A percentile compares a stretch with the other conserved stretches of the same genome.
These are phyloP conservation scores for Mucor irregularis DNA, from an alignment of 371 early-diverging fungal genomes.

Conservation along the genomic window DNA sequence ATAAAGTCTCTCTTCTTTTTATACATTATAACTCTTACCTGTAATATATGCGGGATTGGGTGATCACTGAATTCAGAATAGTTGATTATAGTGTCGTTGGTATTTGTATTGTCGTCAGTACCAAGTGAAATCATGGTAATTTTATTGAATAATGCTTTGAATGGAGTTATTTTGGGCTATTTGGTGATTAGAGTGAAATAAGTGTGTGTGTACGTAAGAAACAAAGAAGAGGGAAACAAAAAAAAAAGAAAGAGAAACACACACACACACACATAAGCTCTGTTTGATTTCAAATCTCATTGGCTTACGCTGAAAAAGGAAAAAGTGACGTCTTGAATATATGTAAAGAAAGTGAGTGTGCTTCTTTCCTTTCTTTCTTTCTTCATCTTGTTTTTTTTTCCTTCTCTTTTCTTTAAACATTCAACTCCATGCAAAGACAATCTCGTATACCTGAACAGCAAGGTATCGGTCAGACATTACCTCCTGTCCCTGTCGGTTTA, in stretches of 20 bases:
- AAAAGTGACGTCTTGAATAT: conserved; percentile 1
- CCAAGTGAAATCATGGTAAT: conserved; percentile 21
- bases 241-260: background rate
- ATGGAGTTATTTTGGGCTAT: too few species aligned
- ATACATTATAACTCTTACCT: conserved; percentile 14
- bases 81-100: conserved; percentile 23
- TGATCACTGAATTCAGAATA: conserved; percentile 32
- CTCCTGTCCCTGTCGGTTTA: conserved; percentile 49
- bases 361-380: background rate
- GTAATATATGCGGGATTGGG: conserved; percentile 32
- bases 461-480: conserved; percentile 46
- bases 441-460: conserved; percentile 53
- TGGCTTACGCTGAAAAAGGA: too few species aligned
- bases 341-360: background rate
- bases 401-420: conserved; percentile 8
- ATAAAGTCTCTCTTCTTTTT: background rate
- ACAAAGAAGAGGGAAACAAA: background rate
- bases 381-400: conserved; percentile 12
- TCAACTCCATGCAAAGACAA: conserved; percentile 25
- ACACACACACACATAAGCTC: background rate
- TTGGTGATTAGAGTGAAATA: background rate
- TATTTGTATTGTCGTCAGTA: conserved; percentile 16
- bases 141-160: too few species aligned
- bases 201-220: background rate
- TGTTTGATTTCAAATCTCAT: background rate